Conservation (phyloP, 164 flowering plant genomes). For the Kalanchoe fedtschenkoi region DNA sequence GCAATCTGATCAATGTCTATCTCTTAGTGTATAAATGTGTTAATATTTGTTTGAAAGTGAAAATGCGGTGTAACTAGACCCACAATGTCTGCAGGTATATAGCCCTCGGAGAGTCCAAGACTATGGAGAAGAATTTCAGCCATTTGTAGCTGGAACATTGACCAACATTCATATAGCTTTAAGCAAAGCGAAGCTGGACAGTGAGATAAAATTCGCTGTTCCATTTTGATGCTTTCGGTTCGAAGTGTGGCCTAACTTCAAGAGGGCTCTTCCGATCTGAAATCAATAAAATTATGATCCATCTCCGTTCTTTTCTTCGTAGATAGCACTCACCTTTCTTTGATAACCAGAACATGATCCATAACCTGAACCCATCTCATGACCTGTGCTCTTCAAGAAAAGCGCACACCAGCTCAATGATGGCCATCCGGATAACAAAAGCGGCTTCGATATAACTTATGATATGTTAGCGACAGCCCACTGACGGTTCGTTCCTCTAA, state of each 20-base stretch:
- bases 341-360: slow-evolving; percentile 34
- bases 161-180: slow-evolving; percentile 64
- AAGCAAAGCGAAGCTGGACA: slow-evolving; percentile 40
- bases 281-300: slow-evolving; percentile 69
- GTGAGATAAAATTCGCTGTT: slow-evolving; percentile 62
- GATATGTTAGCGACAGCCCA: slow-evolving; percentile 69
- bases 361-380: slow-evolving; percentile 55
- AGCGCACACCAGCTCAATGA: slow-evolving; percentile 43
- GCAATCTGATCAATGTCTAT: too few relatives aligned
- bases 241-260: slow-evolving; percentile 56
- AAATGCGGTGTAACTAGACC: neutral
- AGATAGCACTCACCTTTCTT: slow-evolving; percentile 67
- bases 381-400: slow-evolving; percentile 50
- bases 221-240: slow-evolving; percentile 48
- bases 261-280: slow-evolving; percentile 66
- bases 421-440: slow-evolving; percentile 45
- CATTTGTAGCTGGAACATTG: slow-evolving; percentile 67
- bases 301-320: slow-evolving; percentile 62
- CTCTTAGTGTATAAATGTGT: too few relatives aligned
- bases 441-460: slow-evolving; percentile 52
- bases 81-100: slow-evolving; percentile 41
- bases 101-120: slow-evolving; percentile 71
- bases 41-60: neutral
- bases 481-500: slow-evolving; percentile 74
- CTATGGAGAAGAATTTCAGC: slow-evolving; percentile 52